Evolutionary conservation across 2,329 filamentous ascomycete genomes (phyloP).

Genomic region (Colletotrichum lentis): DNA sequence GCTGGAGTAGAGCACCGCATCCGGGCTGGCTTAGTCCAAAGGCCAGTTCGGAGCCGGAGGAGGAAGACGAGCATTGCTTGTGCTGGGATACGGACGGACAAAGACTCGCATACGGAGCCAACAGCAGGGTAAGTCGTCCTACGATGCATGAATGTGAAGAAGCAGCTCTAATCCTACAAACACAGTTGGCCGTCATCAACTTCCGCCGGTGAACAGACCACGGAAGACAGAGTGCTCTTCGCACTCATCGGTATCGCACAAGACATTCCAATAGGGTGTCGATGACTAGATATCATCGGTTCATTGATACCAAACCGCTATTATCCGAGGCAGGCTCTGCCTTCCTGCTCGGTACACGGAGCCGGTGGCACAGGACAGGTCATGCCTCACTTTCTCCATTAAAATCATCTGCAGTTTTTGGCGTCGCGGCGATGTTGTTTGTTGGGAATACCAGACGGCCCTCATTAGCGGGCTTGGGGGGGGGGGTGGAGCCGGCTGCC

Average conservation of each 20-base stretch:
- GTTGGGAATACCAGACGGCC: conserved; percentile 25
- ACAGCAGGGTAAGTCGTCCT: conserved; percentile 63
- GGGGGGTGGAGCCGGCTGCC: conserved; percentile 20
- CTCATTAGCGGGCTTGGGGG: conserved; percentile 17
- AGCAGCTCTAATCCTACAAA: conserved; percentile 6
- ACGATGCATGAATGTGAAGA: not conserved
- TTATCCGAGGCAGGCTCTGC: not conserved
- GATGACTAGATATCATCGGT: not conserved
- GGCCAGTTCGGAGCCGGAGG: conserved; percentile 60
- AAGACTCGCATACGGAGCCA: conserved; percentile 70
- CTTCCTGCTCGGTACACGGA: not conserved
- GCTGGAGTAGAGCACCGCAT: conserved; percentile 65
- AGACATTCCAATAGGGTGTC: conserved; percentile 5
- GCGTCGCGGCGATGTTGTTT: conserved; percentile 35
- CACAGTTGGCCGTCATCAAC: conserved; percentile 61
- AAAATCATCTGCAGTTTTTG: conserved; percentile 24
- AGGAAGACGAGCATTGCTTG: conserved; percentile 68
- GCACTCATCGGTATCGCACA: not conserved
- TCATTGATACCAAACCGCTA: not conserved
- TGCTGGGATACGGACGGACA: conserved; percentile 70
- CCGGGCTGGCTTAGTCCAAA: conserved; percentile 67
- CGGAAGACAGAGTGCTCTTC: not conserved
- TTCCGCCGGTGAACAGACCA: conserved; percentile 51
- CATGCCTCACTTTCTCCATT: conserved; percentile 5
- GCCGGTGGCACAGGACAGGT: not conserved